These are phyloP conservation scores for Plantago ovata DNA, from an alignment of 257 asterid genomes.

Conservation along the genomic window DNA sequence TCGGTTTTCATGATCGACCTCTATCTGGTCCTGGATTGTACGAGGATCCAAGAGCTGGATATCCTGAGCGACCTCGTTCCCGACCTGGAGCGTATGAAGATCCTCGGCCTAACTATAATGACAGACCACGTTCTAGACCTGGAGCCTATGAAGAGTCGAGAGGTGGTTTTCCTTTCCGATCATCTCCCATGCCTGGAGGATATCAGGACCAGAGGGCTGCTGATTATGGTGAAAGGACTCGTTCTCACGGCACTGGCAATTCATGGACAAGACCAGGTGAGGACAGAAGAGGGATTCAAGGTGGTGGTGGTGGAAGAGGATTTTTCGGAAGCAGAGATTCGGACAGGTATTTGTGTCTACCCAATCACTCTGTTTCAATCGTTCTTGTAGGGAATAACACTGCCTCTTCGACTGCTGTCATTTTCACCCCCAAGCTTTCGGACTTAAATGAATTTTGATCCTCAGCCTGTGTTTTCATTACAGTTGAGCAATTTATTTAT, in stretches of 20 bases:
- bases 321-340: conserved; percentile 62
- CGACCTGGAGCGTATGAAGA: conserved; percentile 43
- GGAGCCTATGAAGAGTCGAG: conserved; percentile 65
- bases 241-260: conserved; percentile 73
- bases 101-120: conserved; percentile 37
- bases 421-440: not conserved
- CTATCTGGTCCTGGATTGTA: conserved; percentile 29
- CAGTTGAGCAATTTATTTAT: no score
- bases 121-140: conserved; percentile 53
- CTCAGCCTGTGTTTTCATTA: no score
- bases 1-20: conserved; percentile 42
- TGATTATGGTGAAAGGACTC: conserved; percentile 78
- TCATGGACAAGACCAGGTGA: conserved; percentile 58
- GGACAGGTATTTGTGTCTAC: conserved; percentile 54
- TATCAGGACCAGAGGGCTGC: conserved; percentile 50
- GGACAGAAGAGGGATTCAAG: conserved; percentile 64
- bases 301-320: conserved; percentile 85
- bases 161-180: conserved; percentile 41
- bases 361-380: not conserved
- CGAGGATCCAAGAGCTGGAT: conserved; percentile 36
- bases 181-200: conserved; percentile 32
- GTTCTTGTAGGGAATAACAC: not conserved
- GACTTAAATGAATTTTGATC: no score
- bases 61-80: conserved; percentile 35
- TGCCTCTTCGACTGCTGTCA: not conserved